phyloP scores from a whole-genome alignment of 2,329 filamentous ascomycete species.

The Verticillium tricorpus region DNA sequence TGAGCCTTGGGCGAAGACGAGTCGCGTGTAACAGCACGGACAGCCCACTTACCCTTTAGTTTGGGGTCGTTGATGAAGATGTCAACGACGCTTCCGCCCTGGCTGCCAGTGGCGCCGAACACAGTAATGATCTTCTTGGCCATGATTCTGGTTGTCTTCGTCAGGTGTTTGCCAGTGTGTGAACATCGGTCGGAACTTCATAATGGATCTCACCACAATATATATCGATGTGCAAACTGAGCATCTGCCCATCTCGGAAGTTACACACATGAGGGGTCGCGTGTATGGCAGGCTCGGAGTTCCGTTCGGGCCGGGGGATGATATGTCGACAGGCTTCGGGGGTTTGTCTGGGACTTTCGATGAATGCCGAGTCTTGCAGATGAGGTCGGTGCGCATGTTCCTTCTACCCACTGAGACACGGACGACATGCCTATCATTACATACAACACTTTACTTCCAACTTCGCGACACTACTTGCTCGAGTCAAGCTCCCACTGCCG shows the following conservation, averaged over 20 bases:
- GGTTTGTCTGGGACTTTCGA: neutral
- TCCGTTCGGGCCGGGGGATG: neutral
- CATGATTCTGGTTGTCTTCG: conserved; percentile 5
- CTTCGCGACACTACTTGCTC: neutral
- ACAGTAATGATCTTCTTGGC: conserved; percentile 44
- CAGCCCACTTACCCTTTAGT: conserved; percentile 39
- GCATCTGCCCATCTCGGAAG: neutral
- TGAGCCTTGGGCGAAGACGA: conserved; percentile 35
- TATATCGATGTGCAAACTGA: neutral
- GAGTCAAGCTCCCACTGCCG: neutral
- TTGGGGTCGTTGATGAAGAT: conserved; percentile 30
- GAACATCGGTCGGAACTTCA: too few relatives aligned
- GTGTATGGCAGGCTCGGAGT: neutral
- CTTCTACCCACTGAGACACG: neutral
- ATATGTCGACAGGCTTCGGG: neutral
- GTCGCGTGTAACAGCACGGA: conserved; percentile 54
- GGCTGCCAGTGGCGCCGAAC: conserved; percentile 56
- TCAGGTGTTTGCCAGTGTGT: neutral
- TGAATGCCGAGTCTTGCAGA: neutral
- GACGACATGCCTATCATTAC: neutral
- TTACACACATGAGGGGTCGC: neutral
- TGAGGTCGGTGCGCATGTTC: neutral
- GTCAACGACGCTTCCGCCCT: conserved; percentile 53
- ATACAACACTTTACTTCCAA: neutral
- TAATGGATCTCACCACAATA: neutral